phyloP scores from a whole-genome alignment of 2,329 filamentous ascomycete species.

The Alternaria rosae region DNA sequence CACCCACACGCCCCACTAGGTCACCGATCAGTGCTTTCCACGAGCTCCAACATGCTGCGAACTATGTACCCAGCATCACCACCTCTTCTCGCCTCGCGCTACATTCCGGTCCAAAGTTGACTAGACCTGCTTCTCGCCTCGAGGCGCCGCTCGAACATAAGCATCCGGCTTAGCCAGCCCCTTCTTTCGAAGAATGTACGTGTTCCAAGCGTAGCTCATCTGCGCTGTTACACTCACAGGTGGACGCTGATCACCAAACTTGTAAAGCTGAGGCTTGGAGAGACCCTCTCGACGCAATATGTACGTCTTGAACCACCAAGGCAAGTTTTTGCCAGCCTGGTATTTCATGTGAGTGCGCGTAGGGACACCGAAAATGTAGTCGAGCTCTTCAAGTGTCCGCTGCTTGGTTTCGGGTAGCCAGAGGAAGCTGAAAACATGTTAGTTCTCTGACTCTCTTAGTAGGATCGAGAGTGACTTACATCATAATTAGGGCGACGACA shows the following conservation, averaged over 20 bases:
- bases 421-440: slow-evolving; percentile 54
- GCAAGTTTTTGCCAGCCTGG: slow-evolving; percentile 40
- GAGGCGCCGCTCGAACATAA: slow-evolving; percentile 17
- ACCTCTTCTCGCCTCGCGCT: background rate
- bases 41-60: background rate
- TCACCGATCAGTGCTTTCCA: background rate
- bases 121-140: slow-evolving; percentile 30
- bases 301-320: slow-evolving; percentile 58
- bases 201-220: slow-evolving; percentile 30
- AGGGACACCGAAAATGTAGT: slow-evolving; percentile 60
- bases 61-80: background rate
- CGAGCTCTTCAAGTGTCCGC: slow-evolving; percentile 57
- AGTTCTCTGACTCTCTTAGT: background rate
- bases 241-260: slow-evolving; percentile 38
- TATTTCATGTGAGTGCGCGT: slow-evolving; percentile 51
- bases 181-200: slow-evolving; percentile 29
- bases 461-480: slow-evolving; percentile 43
- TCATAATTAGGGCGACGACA: slow-evolving; percentile 66
- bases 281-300: slow-evolving; percentile 49
- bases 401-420: slow-evolving; percentile 61
- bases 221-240: slow-evolving; percentile 26
- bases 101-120: background rate
- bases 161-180: slow-evolving; percentile 23
- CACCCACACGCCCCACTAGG: background rate
- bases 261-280: slow-evolving; percentile 50